phyloP scores from a whole-genome alignment of 2,329 filamentous ascomycete species.

The Colletotrichum sp. region DNA sequence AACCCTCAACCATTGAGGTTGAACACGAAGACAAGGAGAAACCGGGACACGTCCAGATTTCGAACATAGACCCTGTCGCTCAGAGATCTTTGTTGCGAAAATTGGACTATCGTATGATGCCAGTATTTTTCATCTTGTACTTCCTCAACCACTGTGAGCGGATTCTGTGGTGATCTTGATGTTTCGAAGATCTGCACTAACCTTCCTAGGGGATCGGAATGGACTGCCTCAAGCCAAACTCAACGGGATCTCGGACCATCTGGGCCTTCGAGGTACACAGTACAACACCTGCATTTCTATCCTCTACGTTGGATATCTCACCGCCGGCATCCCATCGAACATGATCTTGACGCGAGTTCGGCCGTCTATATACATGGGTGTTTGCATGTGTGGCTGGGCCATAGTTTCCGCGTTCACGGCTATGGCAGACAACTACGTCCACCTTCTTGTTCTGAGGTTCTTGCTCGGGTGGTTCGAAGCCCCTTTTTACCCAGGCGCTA shows the following conservation, averaged over 20 bases:
- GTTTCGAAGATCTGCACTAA: too few relatives aligned
- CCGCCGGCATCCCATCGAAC: conserved; percentile 3
- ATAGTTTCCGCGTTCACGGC: neutral
- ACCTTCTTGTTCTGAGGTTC: conserved; percentile 24
- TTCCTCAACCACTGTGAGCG: too few relatives aligned
- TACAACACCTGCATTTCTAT: conserved; percentile 37
- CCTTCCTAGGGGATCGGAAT: too few relatives aligned
- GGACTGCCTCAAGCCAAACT: neutral
- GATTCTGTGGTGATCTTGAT: too few relatives aligned
- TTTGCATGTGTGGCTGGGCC: neutral
- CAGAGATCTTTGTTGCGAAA: too few relatives aligned
- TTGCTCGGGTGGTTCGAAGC: conserved; percentile 43
- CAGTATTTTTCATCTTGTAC: too few relatives aligned
- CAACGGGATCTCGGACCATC: conserved; percentile 49
- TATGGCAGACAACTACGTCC: neutral
- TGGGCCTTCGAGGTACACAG: conserved; percentile 47
- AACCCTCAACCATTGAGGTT: too few relatives aligned
- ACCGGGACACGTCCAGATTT: too few relatives aligned
- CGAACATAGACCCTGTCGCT: too few relatives aligned
- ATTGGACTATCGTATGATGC: too few relatives aligned
- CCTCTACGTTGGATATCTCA: conserved; percentile 21
- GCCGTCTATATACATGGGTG: conserved; percentile 11
- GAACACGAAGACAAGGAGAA: too few relatives aligned
- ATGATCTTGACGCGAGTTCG: conserved; percentile 4
- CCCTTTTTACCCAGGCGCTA: conserved; percentile 38